Evolutionary conservation across 352 stramenopile genomes (phyloP), one percentile per base, ranked within the genome.

Genomic region (Phytophthora macrochlamydospora): DNA sequence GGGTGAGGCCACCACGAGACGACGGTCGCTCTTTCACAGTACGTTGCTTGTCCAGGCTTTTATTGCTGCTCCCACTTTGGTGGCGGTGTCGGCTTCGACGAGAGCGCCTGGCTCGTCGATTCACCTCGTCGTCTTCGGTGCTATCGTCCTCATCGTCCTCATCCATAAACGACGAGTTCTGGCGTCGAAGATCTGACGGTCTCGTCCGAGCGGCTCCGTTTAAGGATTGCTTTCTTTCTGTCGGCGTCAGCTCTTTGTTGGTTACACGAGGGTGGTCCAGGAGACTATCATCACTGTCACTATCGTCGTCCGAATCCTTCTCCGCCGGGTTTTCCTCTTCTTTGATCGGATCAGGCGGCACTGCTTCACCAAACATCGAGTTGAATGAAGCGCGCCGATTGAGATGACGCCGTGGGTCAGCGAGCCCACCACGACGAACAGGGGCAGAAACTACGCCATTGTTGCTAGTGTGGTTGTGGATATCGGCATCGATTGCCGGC

Each of bases 351-450:
- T 82, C 68, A 0, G 68, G 71, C 42, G 67, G 70, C 51, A 90
- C 67, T 0, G 73, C 65, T 32, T 91, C 85, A 7, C 75, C 75
- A 42, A 89, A 88, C 53, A 90, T 69, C 18, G 56, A 71, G 28
- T 77, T 90, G 43, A 93, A 81, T 1, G 83, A 93, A 45, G 73
- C 63, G 33, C 83, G 71, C 14, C 82, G 77, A n/a, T 90, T 81
- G 33, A 93, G 63, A 54, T 93, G 89, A 11, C 85, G 78, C 51
- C 85, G 67, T 29, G 81, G 78, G 11, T 93, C 82, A 40, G 81
- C 67, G 30, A 85, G 18, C 14, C 58, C 56, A 53, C 71, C 67
- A 40, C 73, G 75, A 44, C 68, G 69, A 7, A 56, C 60, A 45
- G 75, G 56, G 12, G 65, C 51, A 12, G 67, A 50, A 12, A 42